A percentile compares a stretch with the other conserved stretches of the same genome.
Evolutionary conservation across 768 basidiomycete genomes (phyloP).

Genomic region (Suillus alpinus): DNA sequence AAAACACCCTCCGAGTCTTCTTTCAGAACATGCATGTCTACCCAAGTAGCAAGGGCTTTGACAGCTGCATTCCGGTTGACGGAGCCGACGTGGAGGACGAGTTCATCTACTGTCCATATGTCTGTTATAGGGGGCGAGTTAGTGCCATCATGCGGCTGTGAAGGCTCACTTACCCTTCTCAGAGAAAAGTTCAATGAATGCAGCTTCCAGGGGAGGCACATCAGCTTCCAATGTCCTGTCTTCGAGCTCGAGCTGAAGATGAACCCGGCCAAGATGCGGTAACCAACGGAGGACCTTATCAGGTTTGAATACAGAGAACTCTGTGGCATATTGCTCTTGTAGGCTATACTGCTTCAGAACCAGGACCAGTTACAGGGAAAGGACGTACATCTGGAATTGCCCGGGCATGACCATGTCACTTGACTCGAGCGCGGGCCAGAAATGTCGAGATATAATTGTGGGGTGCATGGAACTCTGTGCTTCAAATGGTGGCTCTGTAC

Average conservation of each 20-base stretch:
- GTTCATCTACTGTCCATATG: slow-evolving; percentile 68
- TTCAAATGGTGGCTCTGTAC: neutral
- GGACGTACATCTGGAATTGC: slow-evolving; percentile 71
- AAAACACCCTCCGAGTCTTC: slow-evolving; percentile 61
- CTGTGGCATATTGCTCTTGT: slow-evolving; percentile 71
- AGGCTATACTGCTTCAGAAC: slow-evolving; percentile 40
- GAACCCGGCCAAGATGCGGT: slow-evolving; percentile 83
- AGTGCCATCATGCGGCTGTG: neutral
- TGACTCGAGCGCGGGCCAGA: slow-evolving; percentile 88
- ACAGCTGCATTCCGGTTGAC: slow-evolving; percentile 63
- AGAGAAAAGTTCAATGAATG: slow-evolving; percentile 84
- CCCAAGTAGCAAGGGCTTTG: slow-evolving; percentile 82
- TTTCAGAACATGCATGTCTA: slow-evolving; percentile 76
- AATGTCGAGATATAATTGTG: slow-evolving; percentile 88
- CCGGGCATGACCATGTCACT: slow-evolving; percentile 79
- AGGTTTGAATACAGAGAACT: slow-evolving; percentile 83
- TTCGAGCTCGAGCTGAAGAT: slow-evolving; percentile 75
- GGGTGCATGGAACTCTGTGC: slow-evolving; percentile 74
- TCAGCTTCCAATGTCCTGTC: slow-evolving; percentile 76
- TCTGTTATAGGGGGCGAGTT: slow-evolving; percentile 36
- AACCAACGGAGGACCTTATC: slow-evolving; percentile 91
- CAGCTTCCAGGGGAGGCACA: slow-evolving; percentile 87
- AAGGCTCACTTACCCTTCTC: slow-evolving; percentile 48
- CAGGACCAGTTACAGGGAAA: slow-evolving; percentile 3
- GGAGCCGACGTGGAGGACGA: slow-evolving; percentile 60